Percentiles rank a stretch among this genome's conserved stretches.
These are phyloP conservation scores for Teratosphaeria destructans DNA, from an alignment of 2,329 filamentous ascomycete species.

Conservation along the genomic window DNA sequence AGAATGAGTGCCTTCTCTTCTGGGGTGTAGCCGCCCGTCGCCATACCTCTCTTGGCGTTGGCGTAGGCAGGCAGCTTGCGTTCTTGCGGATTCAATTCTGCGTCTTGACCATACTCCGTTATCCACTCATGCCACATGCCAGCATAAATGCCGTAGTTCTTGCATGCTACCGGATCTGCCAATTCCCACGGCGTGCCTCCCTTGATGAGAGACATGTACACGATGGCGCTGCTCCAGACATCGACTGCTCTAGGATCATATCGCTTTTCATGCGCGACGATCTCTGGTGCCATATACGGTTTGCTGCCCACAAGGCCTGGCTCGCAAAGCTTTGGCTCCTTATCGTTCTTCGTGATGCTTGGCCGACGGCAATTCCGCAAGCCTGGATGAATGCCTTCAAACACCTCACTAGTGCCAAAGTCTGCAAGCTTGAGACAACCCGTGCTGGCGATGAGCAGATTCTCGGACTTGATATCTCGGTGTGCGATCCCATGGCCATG, in stretches of 20 bases:
- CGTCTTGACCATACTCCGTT: conserved; percentile 39
- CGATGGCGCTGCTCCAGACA: conserved; percentile 76
- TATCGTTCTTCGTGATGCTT: conserved; percentile 62
- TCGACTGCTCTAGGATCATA: conserved; percentile 73
- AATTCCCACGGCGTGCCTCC: conserved; percentile 64
- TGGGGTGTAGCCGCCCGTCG: conserved; percentile 50
- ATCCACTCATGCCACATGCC: conserved; percentile 61
- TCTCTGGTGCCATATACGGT: conserved; percentile 81
- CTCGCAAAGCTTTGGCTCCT: conserved; percentile 57
- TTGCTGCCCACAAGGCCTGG: conserved; percentile 77
- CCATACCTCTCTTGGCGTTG: conserved; percentile 52
- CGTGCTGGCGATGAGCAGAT: conserved; percentile 66
- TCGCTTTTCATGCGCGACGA: conserved; percentile 54
- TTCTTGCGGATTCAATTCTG: conserved; percentile 34
- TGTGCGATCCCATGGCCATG: conserved; percentile 80
- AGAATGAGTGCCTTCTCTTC: conserved; percentile 61
- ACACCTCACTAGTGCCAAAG: conserved; percentile 82
- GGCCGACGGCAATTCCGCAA: conserved; percentile 43
- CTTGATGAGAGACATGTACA: conserved; percentile 68
- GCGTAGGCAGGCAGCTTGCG: conserved; percentile 43
- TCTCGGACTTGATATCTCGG: conserved; percentile 84
- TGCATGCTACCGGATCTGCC: conserved; percentile 35
- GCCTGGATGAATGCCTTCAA: conserved; percentile 71
- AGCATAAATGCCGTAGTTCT: conserved; percentile 55
- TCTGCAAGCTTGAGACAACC: conserved; percentile 85